Base-by-base conservation (phyloP, 2,329 filamentous ascomycete species). In the Exophiala phaeomuriformis region DNA sequence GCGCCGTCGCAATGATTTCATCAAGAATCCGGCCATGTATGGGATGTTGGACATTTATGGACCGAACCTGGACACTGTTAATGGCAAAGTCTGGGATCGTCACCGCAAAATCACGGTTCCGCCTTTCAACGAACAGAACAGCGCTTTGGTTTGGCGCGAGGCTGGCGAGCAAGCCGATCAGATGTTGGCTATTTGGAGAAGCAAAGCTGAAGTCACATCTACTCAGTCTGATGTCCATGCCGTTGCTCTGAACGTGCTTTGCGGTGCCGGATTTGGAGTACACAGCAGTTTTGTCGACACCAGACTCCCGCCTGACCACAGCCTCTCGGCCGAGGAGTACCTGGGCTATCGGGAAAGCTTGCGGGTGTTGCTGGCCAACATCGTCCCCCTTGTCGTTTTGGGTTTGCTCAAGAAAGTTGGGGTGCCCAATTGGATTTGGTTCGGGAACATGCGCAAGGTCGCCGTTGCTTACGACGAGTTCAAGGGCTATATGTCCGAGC, bases 91-190 rank as follows among this genome's bases (percentile, higher is more conserved):
- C 3, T 76, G 74, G 74, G 57, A 67, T n/a, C 68, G 71, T 33
- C 73, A 77, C 51, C 67, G 74, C 12, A 71, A 69, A 48, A 63
- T 74, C 30, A 73, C 69, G 0, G 68, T 70, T 1, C 65, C 70
- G 0, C 66, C 68, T 1, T 76, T 77, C 64, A 75, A 72, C 45
- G 73, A 77, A 53, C 66, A 69, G 35, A 72, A 69, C 40, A 74
- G 68, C 31, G 56, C 57, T 3, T 56, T 69, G 3, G 73, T 76
- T 1, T 74, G 71, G 70, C 50, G 61, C 5, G 69, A 71, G 54
- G 57, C 66, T 7, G 52, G 66, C 8, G 55, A 59, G 0, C 70
- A 72, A 53, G 59, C 65, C 0, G 56, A 55, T 4, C 64, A 67
- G n/a, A 67, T 72, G 67, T 49, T 66, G 27, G 28, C 31, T 33